Percentiles rank a stretch among this genome's conserved stretches.
Evolutionary conservation across 2,329 filamentous ascomycete genomes (phyloP).

Genomic region (Hymenotorrendiella dingleyae): DNA sequence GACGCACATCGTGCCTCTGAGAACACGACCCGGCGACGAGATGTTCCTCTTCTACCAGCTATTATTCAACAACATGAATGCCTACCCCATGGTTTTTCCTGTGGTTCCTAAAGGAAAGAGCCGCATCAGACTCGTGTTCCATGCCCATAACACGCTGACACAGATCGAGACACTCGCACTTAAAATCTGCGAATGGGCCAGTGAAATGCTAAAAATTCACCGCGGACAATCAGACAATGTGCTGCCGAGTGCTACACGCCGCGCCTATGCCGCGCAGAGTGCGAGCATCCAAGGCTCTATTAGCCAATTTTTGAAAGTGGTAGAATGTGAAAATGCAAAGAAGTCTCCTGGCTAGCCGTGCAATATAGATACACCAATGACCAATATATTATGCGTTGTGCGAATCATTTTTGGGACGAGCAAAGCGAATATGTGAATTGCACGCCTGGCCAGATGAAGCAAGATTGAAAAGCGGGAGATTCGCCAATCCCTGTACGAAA

Average conservation of each 20-base stretch:
- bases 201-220: constrained; percentile 3
- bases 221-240: neutral
- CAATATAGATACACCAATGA: too few species aligned
- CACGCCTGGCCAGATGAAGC: too few species aligned
- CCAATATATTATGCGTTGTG: too few species aligned
- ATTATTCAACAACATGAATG: neutral
- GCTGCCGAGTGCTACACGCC: neutral
- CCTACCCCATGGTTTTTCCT: neutral
- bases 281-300: neutral
- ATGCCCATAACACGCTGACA: neutral
- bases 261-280: neutral
- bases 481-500: too few species aligned
- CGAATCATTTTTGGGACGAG: too few species aligned
- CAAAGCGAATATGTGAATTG: too few species aligned
- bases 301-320: too few species aligned
- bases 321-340: too few species aligned
- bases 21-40: constrained; percentile 19
- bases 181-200: constrained; percentile 1
- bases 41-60: constrained; percentile 2
- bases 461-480: too few species aligned
- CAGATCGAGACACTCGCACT: neutral
- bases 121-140: neutral
- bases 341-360: too few species aligned
- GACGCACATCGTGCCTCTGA: constrained; percentile 30
- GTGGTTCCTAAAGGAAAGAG: neutral